Evolutionary conservation across 2,329 filamentous ascomycete genomes (phyloP), one percentile per base, ranked within the genome.

Genomic region (Tolypocladium ophioglossoides): DNA sequence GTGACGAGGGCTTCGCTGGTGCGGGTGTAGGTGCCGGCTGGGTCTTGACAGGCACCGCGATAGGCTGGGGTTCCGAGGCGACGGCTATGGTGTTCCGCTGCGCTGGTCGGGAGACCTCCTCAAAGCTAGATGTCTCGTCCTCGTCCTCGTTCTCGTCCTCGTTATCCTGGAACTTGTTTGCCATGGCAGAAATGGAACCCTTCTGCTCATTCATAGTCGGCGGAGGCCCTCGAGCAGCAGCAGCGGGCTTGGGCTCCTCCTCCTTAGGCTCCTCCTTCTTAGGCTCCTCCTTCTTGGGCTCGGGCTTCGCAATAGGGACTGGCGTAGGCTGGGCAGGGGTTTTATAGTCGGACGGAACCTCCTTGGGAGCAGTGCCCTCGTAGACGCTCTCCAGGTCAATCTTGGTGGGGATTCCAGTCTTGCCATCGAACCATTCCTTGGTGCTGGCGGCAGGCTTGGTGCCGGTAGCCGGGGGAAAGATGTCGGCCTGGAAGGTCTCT

Each of bases 401-500:
- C 79, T 96, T 97, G 56, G 91, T 79, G 9, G 94, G 91, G 44
- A 95, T 72, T 9, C 78, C 90, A 18, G 86, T 86, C 75, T 95
- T 94, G 59, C 94, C 94, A 16, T 79, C 78, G 52, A 96, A 78
- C 91, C 91, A 99, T 61, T 97, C 91, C 48, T 79, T 73, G 41
- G 87, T 82, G 54, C 84, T 87, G 66, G 95, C 82, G 56, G 87
- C 91, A 51, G 94, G 83, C 72, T 90, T 95, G 53, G 81, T 70
- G 57, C 94, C 92, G 54, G 78, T 78, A 14, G 91, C 86, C 12
- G 94, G 92, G 44, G 92, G 94, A 71, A 89, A 99, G 64, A 99
- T 96, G 67, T 99, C 94, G 57, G 91, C 89, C 74, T 97, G 92
- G 83, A 96, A 96, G 52, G 87, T 90, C 72, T 96, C 91, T 54